Base-by-base conservation (phyloP, 306 rosid genomes). In the Castanea mollissima region DNA sequence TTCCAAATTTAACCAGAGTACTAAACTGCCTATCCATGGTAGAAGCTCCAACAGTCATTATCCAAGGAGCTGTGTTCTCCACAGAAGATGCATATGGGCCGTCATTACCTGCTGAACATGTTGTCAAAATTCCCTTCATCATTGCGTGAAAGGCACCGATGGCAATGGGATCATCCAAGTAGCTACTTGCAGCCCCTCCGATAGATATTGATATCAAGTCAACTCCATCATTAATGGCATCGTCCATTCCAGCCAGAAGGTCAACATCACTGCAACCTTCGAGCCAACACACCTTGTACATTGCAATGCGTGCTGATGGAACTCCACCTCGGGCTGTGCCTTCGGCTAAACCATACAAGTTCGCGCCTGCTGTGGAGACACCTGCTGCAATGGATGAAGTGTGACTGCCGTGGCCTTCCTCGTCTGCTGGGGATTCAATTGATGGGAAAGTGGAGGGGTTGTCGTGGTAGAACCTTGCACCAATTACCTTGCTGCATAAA, bases 181-280 rank as follows among this genome's bases (percentile, higher is more conserved):
- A 38, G 44, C 44, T 38, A 38, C 80, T 55, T 0, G 89, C 6
- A 4, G 81, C 80, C 0, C 92, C 89, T 0, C 97, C 92, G 0
- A 91, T 79, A 9, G 97, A 93, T 56, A 91, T 57, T 0, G 97
- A 90, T 23, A 94, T 73, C 49, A 94, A 5, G 76, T 90, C 91
- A 49, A 92, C 97, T 9, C 97, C 97, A 12, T 93, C 95, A 0
- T 89, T 89, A 21, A 93, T 90, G 75, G 98, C 97, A 46, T 93
- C 90, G 23, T 91, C 97, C 54, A 93, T 90, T 1, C 32, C 93
- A 0, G 95, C 97, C 60, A 91, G 75, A 54, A 91, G 71, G 78
- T 91, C 97, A 85, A 87, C 85, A 79, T 90, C 98, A 20, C 71
- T 78, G 85, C 97, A 93, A 4, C 87, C 86, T 58, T 16, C 92